Evolutionary conservation across 208 protist species (phyloP).

Genomic region (Leishmania mexicana): DNA sequence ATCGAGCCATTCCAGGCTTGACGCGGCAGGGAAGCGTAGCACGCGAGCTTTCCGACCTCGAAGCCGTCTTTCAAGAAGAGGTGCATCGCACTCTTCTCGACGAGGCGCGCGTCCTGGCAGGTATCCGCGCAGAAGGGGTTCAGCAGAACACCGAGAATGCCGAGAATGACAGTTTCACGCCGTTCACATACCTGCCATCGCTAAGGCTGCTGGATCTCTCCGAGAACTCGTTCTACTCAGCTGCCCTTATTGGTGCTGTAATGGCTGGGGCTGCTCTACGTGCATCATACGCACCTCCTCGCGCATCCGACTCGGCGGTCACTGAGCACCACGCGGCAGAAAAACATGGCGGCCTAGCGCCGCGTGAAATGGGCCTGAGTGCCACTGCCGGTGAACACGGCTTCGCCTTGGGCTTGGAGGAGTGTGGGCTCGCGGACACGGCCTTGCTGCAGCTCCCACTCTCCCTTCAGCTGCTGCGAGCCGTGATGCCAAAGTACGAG

Average conservation of each 20-base stretch:
- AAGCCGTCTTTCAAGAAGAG: not conserved
- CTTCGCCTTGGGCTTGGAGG: conserved; percentile 15
- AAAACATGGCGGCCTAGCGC: not conserved
- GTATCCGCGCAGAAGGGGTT: not conserved
- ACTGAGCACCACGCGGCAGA: not conserved
- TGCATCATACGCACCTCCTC: not conserved
- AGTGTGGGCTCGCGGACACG: conserved; percentile 10
- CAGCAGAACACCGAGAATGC: not conserved
- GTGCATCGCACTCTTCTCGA: not conserved
- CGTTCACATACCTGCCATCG: not conserved
- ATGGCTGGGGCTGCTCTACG: conserved; percentile 6
- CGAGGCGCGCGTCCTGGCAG: conserved; percentile 8
- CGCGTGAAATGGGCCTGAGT: not conserved
- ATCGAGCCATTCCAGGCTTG: not conserved
- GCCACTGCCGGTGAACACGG: not conserved
- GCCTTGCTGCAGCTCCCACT: not conserved
- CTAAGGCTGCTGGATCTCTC: conserved; percentile 23
- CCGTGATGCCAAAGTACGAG: not conserved
- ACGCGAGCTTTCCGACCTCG: not conserved
- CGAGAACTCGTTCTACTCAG: conserved; percentile 10
- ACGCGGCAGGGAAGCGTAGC: too few species aligned
- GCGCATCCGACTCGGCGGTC: not conserved
- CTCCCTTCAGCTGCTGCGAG: not conserved
- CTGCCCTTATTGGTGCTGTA: conserved; percentile 4
- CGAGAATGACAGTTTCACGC: not conserved